A percentile compares a stretch with the other conserved stretches of the same genome.
phyloP scores from a whole-genome alignment of 139 green algal genomes.

The Trebouxia sp. region DNA sequence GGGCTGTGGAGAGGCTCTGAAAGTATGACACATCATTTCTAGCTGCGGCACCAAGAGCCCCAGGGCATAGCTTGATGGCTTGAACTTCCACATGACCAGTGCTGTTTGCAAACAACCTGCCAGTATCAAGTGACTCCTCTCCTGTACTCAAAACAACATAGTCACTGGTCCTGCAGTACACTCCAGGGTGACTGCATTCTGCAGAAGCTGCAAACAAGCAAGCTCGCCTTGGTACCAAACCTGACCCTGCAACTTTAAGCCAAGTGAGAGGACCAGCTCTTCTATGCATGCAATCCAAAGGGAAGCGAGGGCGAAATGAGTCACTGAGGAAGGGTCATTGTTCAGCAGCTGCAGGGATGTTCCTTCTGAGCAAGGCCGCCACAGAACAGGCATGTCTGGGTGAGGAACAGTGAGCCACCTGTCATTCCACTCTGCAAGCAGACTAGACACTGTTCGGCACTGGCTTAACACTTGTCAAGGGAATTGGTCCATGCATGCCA shows the following conservation, averaged over 20 bases:
- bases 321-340: too few species aligned
- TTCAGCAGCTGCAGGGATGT: neutral
- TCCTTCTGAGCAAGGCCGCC: too few species aligned
- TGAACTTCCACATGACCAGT: neutral
- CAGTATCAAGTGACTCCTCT: neutral
- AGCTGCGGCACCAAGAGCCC: neutral
- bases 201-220: neutral
- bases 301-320: neutral
- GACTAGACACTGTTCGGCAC: too few species aligned
- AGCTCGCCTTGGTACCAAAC: constrained; percentile 11
- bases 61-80: constrained; percentile 15
- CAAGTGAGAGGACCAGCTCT: neutral
- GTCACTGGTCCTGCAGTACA: neutral
- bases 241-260: neutral
- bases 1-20: neutral
- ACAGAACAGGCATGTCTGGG: too few species aligned
- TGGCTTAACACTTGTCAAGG: too few species aligned
- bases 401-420: too few species aligned
- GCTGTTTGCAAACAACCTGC: neutral
- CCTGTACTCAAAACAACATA: neutral
- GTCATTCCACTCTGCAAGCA: too few species aligned
- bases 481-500: neutral
- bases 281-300: neutral
- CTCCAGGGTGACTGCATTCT: neutral
- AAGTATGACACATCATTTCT: neutral